Evolutionary conservation across 257 asterid species (phyloP).

Genomic region (Coffea canephora): DNA sequence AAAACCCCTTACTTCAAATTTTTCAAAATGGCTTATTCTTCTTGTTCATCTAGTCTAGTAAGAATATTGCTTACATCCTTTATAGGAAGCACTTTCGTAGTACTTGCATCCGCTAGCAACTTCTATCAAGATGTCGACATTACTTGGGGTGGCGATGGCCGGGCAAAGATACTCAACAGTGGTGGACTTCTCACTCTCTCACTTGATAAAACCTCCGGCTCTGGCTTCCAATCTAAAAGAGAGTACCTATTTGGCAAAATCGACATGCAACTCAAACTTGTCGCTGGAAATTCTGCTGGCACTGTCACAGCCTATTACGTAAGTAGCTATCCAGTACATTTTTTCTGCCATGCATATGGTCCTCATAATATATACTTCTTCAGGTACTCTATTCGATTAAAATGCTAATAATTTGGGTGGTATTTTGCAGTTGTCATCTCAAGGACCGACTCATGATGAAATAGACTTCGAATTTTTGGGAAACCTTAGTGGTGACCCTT

Average conservation of each 20-base stretch:
- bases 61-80: neutral
- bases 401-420: neutral
- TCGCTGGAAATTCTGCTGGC: constrained; percentile 48
- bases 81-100: neutral
- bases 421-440: constrained; percentile 37
- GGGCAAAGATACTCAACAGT: constrained; percentile 24
- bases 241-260: constrained; percentile 40
- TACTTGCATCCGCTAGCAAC: constrained; percentile 6
- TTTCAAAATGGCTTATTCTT: neutral
- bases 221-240: constrained; percentile 38
- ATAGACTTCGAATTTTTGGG: constrained; percentile 55
- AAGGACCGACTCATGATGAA: constrained; percentile 42
- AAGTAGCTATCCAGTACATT: neutral
- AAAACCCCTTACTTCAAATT: neutral
- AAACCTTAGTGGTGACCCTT: constrained; percentile 45
- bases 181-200: constrained; percentile 41
- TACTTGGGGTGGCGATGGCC: constrained; percentile 41
- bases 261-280: constrained; percentile 29
- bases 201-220: constrained; percentile 35
- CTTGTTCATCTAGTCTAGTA: neutral
- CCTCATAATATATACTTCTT: neutral
- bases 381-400: neutral
- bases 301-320: constrained; percentile 49
- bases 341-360: neutral
- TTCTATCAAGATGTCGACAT: constrained; percentile 32